Evolutionary conservation across 257 asterid species (phyloP).

Genomic region (Cynanchum wilfordii): DNA sequence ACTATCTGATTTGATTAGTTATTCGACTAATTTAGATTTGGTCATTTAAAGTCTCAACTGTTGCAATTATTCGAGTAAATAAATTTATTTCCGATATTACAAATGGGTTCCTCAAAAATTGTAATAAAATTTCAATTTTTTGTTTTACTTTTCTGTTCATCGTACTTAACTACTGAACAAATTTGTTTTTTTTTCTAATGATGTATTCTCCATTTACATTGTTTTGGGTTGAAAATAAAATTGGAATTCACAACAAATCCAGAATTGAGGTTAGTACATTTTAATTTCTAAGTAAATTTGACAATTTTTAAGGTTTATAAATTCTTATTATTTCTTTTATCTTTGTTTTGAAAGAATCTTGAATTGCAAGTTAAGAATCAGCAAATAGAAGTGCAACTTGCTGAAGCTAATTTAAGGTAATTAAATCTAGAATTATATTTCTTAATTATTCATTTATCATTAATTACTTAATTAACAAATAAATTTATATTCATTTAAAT

Average conservation of each 20-base stretch:
- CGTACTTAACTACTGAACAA: too few relatives aligned
- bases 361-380: conserved; percentile 46
- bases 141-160: too few relatives aligned
- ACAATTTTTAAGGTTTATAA: not conserved
- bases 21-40: too few relatives aligned
- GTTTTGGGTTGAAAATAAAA: not conserved
- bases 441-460: not conserved
- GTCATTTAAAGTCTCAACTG: too few relatives aligned
- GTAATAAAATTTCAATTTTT: too few relatives aligned
- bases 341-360: conserved; percentile 27
- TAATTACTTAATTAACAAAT: not conserved
- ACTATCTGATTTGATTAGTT: too few relatives aligned
- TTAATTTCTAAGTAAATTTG: not conserved
- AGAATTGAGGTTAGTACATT: conserved; percentile 3
- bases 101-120: too few relatives aligned
- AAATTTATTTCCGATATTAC: too few relatives aligned
- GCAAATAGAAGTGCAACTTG: conserved; percentile 33
- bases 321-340: not conserved
- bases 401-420: conserved; percentile 53
- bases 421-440: not conserved
- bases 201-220: not conserved
- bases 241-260: not conserved
- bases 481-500: not conserved
- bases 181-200: not conserved
- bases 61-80: too few relatives aligned